Evolutionary conservation across 345 rosid genomes (phyloP), one percentile per base, ranked within the genome.

Genomic region (Ceriops zippeliana): DNA sequence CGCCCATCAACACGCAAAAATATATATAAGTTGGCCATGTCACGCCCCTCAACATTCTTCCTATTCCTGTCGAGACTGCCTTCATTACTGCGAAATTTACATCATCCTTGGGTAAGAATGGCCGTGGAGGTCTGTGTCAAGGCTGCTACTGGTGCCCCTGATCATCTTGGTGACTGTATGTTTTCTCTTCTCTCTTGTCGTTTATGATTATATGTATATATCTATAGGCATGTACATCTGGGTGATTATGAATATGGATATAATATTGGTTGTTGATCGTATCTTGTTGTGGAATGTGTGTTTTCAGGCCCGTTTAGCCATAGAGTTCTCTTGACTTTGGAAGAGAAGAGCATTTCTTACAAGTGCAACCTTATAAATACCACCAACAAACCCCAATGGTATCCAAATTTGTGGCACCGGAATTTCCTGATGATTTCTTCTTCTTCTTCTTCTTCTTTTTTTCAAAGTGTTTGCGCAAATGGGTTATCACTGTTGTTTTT

Each of bases 381-480:
- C 70, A 74, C 78, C 62, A 81, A 87, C 71, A 90, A 87, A 77
- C 99, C 95, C 42, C 77, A 90, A 47, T 92, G 99, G 97, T 96
- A 86, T 30, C 10, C 28, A 3, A 54, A 22, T 22, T 26, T 19
- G 24, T 9, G 17, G 16, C 24, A 10, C 59, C 1, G 6, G 5
- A 54, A 21, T 38, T 9, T 38, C 46, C 0, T 22, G 58, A 26
- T 54, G 16, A 8, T 54, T 54, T 11, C 5, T 7, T 53, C 11
- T 54, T 54, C 0, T 7, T 7, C 1, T 11, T 26, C 5, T 61
- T 61, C 6, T 66, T 32, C 32, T 38, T 26, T 69, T 61, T 11
- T 26, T 31, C 9, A 3, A 32, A 65, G 58, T 35, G 60, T 60
- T 53, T 61, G 21, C 51, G 72, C 57, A 64, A 66, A 63, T 56